Evolutionary conservation across 768 basidiomycete genomes (phyloP).

Genomic region (Boletus sp.): DNA sequence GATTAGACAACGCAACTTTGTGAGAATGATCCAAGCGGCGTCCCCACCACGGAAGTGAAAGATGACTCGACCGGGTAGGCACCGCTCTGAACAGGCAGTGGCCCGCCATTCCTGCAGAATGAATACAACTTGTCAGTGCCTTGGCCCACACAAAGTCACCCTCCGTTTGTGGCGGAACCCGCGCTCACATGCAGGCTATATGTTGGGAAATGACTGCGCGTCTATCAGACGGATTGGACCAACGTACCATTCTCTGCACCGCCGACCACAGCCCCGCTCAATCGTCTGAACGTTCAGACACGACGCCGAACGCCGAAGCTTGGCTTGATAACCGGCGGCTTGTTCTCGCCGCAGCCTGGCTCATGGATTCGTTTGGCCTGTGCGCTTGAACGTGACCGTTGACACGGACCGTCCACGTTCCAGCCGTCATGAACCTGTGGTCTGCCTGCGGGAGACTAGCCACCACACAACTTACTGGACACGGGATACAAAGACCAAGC

Average conservation of each 20-base stretch:
- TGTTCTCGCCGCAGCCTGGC: neutral
- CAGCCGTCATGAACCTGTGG: neutral
- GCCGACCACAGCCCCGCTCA: constrained; percentile 17
- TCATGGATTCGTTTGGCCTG: neutral
- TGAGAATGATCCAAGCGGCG: constrained; percentile 19
- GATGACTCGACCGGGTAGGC: constrained; percentile 7
- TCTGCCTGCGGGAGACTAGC: neutral
- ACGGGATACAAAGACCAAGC: neutral
- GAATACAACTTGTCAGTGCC: constrained; percentile 23
- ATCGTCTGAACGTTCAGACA: neutral
- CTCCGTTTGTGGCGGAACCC: constrained; percentile 23
- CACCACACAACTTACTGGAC: neutral
- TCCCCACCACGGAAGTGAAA: constrained; percentile 19
- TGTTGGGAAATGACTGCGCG: constrained; percentile 2
- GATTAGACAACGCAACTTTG: constrained; percentile 22
- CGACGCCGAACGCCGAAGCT: neutral
- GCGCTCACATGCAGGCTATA: neutral
- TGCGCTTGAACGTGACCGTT: neutral
- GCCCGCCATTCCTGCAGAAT: constrained; percentile 24
- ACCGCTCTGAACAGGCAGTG: constrained; percentile 22
- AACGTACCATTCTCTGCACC: constrained; percentile 10
- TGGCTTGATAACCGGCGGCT: neutral
- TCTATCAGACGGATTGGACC: constrained; percentile 6
- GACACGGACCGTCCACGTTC: neutral
- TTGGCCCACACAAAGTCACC: constrained; percentile 3